Evolutionary conservation across 495 filamentous ascomycete species (phyloP).

Genomic region (Coniosporium apollinis): DNA sequence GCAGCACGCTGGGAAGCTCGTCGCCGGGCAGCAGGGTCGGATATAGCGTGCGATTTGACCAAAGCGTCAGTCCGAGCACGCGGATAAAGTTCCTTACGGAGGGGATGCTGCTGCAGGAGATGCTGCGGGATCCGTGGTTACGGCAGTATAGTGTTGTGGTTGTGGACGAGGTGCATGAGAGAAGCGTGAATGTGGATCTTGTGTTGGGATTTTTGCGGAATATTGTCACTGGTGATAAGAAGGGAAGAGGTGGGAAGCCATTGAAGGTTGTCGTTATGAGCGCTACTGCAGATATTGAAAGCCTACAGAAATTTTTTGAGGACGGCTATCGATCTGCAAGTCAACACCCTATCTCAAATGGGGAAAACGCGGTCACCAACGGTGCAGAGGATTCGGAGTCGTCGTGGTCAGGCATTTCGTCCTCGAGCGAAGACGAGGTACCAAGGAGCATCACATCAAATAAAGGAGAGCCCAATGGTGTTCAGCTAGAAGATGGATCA

Average conservation of each 20-base stretch:
- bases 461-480: too few relatives aligned
- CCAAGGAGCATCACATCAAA: not conserved
- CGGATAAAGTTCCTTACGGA: constrained; percentile 90
- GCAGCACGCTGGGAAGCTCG: constrained; percentile 52
- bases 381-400: constrained; percentile 8
- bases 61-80: constrained; percentile 54
- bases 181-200: constrained; percentile 90
- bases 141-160: constrained; percentile 74
- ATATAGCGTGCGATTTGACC: constrained; percentile 88
- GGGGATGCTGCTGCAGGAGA: constrained; percentile 91
- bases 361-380: not conserved
- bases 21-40: constrained; percentile 63
- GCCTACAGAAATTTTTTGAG: constrained; percentile 58
- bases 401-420: constrained; percentile 14
- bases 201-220: constrained; percentile 74
- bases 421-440: constrained; percentile 8
- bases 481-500: constrained; percentile 4
- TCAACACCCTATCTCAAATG: too few relatives aligned
- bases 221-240: constrained; percentile 38
- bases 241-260: constrained; percentile 34
- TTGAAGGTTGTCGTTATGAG: constrained; percentile 93
- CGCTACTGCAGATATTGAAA: constrained; percentile 79
- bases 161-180: constrained; percentile 94
- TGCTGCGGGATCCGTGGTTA: constrained; percentile 71
- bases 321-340: constrained; percentile 3